Conservation (phyloP, 768 basidiomycete genomes). For the Suillus luteus region DNA sequence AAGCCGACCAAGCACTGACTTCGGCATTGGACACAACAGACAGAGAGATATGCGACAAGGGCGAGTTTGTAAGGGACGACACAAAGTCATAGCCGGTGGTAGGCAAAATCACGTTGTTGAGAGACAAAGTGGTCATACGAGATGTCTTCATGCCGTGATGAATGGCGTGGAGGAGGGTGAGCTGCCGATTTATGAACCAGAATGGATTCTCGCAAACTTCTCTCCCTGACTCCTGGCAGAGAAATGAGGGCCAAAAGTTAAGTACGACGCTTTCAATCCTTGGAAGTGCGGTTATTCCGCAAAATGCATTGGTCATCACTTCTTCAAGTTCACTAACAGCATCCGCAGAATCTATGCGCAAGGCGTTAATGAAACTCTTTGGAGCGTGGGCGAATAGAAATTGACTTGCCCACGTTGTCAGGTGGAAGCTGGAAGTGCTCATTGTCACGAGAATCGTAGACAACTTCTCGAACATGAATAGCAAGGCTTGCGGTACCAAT, state of each 20-base stretch:
- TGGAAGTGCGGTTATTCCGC: constrained; percentile 22
- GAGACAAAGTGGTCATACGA: constrained; percentile 21
- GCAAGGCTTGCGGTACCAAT: constrained; percentile 25
- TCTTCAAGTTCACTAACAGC: constrained; percentile 36
- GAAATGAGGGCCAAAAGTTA: constrained; percentile 36
- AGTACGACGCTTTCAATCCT: constrained; percentile 27
- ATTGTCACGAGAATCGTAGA: constrained; percentile 32
- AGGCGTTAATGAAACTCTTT: background rate
- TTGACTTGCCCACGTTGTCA: constrained; percentile 12
- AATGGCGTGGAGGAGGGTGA: constrained; percentile 27
- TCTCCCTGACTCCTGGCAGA: constrained; percentile 18
- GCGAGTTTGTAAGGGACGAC: constrained; percentile 25
- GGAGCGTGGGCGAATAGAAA: background rate
- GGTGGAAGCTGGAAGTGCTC: constrained; percentile 28
- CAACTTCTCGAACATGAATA: constrained; percentile 26
- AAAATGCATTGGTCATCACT: constrained; percentile 28
- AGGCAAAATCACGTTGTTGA: constrained; percentile 31
- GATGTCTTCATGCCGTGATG: constrained; percentile 27
- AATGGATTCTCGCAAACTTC: constrained; percentile 31
- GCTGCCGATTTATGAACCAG: constrained; percentile 34
- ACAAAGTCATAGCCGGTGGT: constrained; percentile 30
- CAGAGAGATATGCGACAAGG: constrained; percentile 32
- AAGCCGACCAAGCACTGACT: constrained; percentile 31
- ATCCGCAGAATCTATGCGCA: constrained; percentile 20
- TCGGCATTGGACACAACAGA: constrained; percentile 34